Evolutionary conservation across 371 early-diverging fungal genomes (phyloP), one percentile per base, ranked within the genome.

Genomic region (Homolaphlyctis polyrhiza): DNA sequence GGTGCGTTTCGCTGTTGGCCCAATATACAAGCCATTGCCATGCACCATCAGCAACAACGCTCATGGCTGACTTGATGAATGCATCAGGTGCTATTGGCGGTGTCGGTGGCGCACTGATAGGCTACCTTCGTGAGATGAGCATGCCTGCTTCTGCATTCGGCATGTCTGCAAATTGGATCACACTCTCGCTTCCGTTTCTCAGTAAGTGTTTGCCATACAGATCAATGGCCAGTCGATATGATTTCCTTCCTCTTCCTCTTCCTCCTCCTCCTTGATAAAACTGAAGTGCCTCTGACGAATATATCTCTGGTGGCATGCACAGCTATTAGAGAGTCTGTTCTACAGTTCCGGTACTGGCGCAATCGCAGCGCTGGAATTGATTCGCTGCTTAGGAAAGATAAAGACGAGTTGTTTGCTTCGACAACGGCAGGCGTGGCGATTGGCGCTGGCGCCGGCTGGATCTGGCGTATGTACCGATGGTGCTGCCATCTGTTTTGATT

Each of bases 161-260:
- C 28, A 78, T 74, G 74, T 73, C 70, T 34, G 64, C 70, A 18
- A 78, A 78, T 64, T 78, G 78, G 78, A 43, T 66, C 13, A 23
- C 64, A 3, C 54, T 74, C 2, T 66, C 69, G 11, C 35, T 68
- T n/a, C 78, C 78, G 1, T 75, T 78, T 66, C 71, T 73, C 51
- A 69, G 72, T 72, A 57, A 29, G 57, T 14, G 1, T 16, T 6
- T 18, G 35, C 6, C 36, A 25, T 16, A 54, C 29, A 16, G 14
- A 25, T 16, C 13, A 54, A 16, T 54, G 29, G 13, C 25, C 29
- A n/a, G 29, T 25, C 25, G 29, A 16, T 13, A 54, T 25, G 54
- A 54, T 29, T 16, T 45, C 16, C 23, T 18, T 45, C 18, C 45
- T 18, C 23, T 45, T 16, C 45, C 45, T 45, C n/a, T n/a, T n/a